These are phyloP conservation scores for Clonostachys solani DNA, from an alignment of 2,329 filamentous ascomycete species.

Conservation along the genomic window DNA sequence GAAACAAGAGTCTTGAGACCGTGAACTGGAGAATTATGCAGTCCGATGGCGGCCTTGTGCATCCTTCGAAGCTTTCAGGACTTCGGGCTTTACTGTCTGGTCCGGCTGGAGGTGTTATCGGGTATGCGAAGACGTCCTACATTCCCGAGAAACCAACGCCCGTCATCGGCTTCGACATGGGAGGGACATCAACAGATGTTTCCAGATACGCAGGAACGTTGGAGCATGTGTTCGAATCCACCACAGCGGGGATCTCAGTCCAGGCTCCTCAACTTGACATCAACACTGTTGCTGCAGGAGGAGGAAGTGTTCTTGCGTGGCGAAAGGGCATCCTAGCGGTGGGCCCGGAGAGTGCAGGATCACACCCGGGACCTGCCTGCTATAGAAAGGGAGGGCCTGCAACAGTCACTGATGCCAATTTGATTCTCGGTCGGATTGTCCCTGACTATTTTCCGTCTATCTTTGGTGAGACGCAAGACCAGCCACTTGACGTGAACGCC, in stretches of 20 bases:
- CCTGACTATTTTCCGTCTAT: slow-evolving; percentile 66
- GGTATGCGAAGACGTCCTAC: slow-evolving; percentile 70
- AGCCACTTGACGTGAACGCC: slow-evolving; percentile 36
- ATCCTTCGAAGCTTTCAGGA: slow-evolving; percentile 18
- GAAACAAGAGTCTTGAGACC: neutral
- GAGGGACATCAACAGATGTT: slow-evolving; percentile 72
- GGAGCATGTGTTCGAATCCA: slow-evolving; percentile 62
- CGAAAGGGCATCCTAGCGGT: slow-evolving; percentile 70
- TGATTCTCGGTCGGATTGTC: slow-evolving; percentile 55
- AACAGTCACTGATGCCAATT: slow-evolving; percentile 68
- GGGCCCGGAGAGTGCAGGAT: slow-evolving; percentile 66
- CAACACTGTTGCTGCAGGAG: slow-evolving; percentile 75
- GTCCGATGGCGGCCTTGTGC: slow-evolving; percentile 5
- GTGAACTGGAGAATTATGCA: slow-evolving; percentile 3
- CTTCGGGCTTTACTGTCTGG: slow-evolving; percentile 68
- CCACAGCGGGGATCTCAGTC: slow-evolving; percentile 73
- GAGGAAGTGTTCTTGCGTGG: slow-evolving; percentile 65
- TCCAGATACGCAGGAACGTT: slow-evolving; percentile 54
- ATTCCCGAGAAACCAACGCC: slow-evolving; percentile 63
- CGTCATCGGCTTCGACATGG: slow-evolving; percentile 72
- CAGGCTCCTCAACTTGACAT: slow-evolving; percentile 79
- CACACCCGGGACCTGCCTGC: slow-evolving; percentile 68
- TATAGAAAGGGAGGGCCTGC: slow-evolving; percentile 67
- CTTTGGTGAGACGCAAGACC: slow-evolving; percentile 63
- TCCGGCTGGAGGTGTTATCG: slow-evolving; percentile 74